Evolutionary conservation across 2,329 filamentous ascomycete species (phyloP), one percentile per base, ranked within the genome.

Genomic region (Neofusicoccum kwambonambiense): DNA sequence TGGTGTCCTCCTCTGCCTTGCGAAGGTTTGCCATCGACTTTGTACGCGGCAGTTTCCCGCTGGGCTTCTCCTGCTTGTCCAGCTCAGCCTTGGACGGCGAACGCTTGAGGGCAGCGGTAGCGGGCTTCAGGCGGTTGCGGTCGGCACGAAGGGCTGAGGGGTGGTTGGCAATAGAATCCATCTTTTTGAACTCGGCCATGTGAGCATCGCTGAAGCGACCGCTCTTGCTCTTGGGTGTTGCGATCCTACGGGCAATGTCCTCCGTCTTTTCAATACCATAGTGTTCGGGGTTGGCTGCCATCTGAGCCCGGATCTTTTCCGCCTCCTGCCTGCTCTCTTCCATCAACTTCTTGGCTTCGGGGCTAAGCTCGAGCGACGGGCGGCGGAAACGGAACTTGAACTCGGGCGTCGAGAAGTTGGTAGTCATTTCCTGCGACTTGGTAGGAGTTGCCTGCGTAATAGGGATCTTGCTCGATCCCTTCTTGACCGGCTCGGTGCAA

Each of bases 151-250:
- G 95, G 15, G 89, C 86, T 11, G 93, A 96, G 8, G 92, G 84
- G 75, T 97, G 93, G 67, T 89, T 89, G 49, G 88, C 91, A 73
- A 98, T 97, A 1, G 93, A 97, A 75, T 97, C 93, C 94, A 98
- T 97, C 82, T 96, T 98, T 79, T 92, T 92, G 80, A 98, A 97
- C 73, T 94, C 87, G 57, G 89, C 88, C 86, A 91, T 90, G 75
- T 98, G 94, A 42, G 87, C 88, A 68, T 92, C 89, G 74, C 92
- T 97, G 79, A 89, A 98, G 51, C 94, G 89, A 56, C 88, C 82
- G 58, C 87, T 85, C 75, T 89, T 93, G 70, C 91, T 89, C 79
- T 89, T 96, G 12, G 93, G 87, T 69, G 87, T 87, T 6, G 90
- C 93, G 72, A 96, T 90, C 76, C 88, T 92, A 69, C 94, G 89